Conservation (phyloP, 2,329 filamentous ascomycete genomes). For the Ophiocordyceps sinensis region DNA sequence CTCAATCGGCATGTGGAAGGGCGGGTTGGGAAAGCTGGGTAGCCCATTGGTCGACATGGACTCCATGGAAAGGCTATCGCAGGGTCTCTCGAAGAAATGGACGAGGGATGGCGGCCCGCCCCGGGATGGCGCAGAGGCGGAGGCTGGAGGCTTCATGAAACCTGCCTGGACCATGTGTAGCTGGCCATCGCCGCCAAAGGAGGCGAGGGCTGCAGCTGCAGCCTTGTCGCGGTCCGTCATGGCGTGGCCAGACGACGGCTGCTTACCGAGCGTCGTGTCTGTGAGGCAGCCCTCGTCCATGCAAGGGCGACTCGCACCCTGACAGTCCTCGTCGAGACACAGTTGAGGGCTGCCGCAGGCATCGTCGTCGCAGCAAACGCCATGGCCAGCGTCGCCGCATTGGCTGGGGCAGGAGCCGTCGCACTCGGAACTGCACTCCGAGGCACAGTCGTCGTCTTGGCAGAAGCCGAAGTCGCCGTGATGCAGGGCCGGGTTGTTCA, state of each 20-base stretch:
- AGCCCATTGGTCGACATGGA: conserved; percentile 3
- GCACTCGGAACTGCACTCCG: conserved; percentile 21
- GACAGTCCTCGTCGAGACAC: conserved; percentile 18
- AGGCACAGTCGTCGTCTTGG: conserved; percentile 15
- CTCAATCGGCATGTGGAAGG: conserved; percentile 8
- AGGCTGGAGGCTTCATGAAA: conserved; percentile 4
- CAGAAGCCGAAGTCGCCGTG: neutral
- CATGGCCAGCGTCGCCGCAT: conserved; percentile 17
- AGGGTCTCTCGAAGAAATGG: conserved; percentile 6
- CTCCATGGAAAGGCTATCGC: conserved; percentile 9
- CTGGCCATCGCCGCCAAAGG: conserved; percentile 12
- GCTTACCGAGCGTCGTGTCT: conserved; percentile 6
- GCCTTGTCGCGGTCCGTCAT: conserved; percentile 11
- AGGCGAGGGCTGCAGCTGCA: conserved; percentile 16
- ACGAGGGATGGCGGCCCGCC: conserved; percentile 3
- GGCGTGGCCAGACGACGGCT: neutral
- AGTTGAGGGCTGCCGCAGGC: conserved; percentile 15
- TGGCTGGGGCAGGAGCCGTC: conserved; percentile 19
- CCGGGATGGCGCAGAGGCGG: conserved; percentile 1
- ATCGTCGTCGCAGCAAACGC: conserved; percentile 21
- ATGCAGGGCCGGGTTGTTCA: conserved; percentile 2
- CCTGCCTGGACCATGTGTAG: conserved; percentile 3
- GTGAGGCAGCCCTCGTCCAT: conserved; percentile 18
- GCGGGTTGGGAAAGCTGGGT: conserved; percentile 4
- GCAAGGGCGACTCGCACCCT: conserved; percentile 19